A percentile compares a stretch with the other conserved stretches of the same genome.
Evolutionary conservation across 2,329 filamentous ascomycete genomes (phyloP).

Genomic region (Colletotrichum liaoningense): DNA sequence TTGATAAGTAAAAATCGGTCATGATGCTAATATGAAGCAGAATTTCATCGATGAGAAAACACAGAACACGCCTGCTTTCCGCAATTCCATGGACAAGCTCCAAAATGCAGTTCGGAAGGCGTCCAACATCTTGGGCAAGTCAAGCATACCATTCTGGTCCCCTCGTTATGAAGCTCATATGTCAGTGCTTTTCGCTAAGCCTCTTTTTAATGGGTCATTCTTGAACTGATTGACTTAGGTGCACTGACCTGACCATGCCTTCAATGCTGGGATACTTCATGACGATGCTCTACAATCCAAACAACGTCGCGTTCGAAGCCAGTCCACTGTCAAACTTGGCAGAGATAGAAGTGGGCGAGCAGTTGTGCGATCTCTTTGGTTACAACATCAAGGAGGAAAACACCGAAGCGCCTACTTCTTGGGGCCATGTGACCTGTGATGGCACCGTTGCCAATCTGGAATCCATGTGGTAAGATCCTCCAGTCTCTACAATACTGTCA

Average conservation of each 20-base stretch:
- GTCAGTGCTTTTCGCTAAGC: background rate
- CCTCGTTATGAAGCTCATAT: background rate
- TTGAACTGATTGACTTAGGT: background rate
- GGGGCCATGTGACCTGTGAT: background rate
- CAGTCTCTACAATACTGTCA: background rate
- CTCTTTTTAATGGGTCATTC: accelerated
- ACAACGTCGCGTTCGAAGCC: background rate
- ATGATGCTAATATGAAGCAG: background rate
- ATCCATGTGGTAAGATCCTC: background rate
- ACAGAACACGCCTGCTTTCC: background rate
- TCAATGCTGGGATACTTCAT: background rate
- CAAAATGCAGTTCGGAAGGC: background rate
- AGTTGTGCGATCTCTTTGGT: background rate
- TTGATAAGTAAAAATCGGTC: background rate
- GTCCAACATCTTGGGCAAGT: background rate
- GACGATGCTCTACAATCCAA: background rate
- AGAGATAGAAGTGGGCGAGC: background rate
- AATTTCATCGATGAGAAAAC: background rate
- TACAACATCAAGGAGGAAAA: background rate
- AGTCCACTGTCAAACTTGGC: background rate
- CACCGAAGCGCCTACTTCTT: background rate
- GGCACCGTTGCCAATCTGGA: background rate
- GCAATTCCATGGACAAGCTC: background rate
- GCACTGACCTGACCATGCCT: background rate
- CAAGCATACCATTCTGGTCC: background rate